Evolutionary conservation across 768 basidiomycete genomes (phyloP).

Genomic region (Termitomyces sp.): DNA sequence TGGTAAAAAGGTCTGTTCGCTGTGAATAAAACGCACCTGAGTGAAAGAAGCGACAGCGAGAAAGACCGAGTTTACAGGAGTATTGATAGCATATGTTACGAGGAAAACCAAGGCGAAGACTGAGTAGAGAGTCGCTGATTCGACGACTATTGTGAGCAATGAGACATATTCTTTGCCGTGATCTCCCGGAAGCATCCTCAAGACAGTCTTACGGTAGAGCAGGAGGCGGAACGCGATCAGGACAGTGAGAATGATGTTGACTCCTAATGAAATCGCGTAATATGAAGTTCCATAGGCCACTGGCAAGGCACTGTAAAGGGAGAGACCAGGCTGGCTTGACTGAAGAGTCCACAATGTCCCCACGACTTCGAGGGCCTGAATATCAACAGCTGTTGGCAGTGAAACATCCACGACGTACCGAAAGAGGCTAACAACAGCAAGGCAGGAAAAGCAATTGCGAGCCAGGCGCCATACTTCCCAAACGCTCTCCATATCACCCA

Average conservation of each 20-base stretch:
- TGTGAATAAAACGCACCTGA: conserved; percentile 25
- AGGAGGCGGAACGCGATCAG: conserved; percentile 34
- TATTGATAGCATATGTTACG: conserved; percentile 33
- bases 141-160: conserved; percentile 34
- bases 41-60: conserved; percentile 28
- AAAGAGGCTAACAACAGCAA: conserved; percentile 36
- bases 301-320: conserved; percentile 33
- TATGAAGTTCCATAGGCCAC: conserved; percentile 35
- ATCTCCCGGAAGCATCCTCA: conserved; percentile 27
- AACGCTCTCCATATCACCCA: conserved; percentile 42
- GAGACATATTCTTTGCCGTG: conserved; percentile 34
- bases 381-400: background rate
- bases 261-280: conserved; percentile 34
- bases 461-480: conserved; percentile 26
- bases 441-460: conserved; percentile 31
- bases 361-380: conserved; percentile 25
- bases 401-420: conserved; percentile 23
- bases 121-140: conserved; percentile 43
- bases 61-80: conserved; percentile 39
- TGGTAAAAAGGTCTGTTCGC: background rate
- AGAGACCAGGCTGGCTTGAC: conserved; percentile 37
- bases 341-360: conserved; percentile 41
- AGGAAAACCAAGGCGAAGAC: conserved; percentile 37
- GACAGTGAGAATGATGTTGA: conserved; percentile 38
- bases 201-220: conserved; percentile 26